Conservation (phyloP, 2,329 filamentous ascomycete species). For the Fusarium robinianum region DNA sequence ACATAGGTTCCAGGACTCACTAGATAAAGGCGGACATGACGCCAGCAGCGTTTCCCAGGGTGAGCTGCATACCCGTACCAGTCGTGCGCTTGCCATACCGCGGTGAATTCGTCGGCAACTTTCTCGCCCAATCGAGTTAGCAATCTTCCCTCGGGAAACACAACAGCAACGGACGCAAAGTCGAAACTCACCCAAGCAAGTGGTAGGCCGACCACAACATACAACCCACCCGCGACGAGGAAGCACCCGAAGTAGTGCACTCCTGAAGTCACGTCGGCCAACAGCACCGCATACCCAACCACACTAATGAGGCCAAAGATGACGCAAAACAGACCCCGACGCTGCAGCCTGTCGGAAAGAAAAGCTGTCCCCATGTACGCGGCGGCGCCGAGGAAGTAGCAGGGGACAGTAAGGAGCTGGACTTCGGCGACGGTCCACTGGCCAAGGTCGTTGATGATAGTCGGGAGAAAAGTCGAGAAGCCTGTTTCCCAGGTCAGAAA, state of each 20-base stretch:
- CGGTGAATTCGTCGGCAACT: slow-evolving; percentile 68
- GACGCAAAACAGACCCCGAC: slow-evolving; percentile 66
- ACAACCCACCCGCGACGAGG: slow-evolving; percentile 74
- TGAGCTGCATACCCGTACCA: slow-evolving; percentile 72
- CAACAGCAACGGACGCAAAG: neutral
- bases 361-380: slow-evolving; percentile 69
- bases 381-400: slow-evolving; percentile 73
- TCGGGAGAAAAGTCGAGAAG: slow-evolving; percentile 77
- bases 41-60: slow-evolving; percentile 70
- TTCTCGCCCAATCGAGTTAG: slow-evolving; percentile 6
- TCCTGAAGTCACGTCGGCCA: slow-evolving; percentile 61
- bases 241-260: slow-evolving; percentile 78
- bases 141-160: neutral
- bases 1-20: slow-evolving; percentile 32
- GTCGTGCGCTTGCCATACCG: slow-evolving; percentile 77
- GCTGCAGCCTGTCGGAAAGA: slow-evolving; percentile 69
- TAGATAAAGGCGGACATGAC: slow-evolving; percentile 75
- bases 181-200: slow-evolving; percentile 54
- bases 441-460: slow-evolving; percentile 74
- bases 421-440: slow-evolving; percentile 66
- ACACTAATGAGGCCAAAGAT: slow-evolving; percentile 66
- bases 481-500: slow-evolving; percentile 47
- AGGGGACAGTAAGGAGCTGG: slow-evolving; percentile 78
- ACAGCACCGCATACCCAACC: slow-evolving; percentile 69
- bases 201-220: slow-evolving; percentile 61